Base-by-base conservation (phyloP, 2,329 filamentous ascomycete genomes). In the Talaromyces sp. region DNA sequence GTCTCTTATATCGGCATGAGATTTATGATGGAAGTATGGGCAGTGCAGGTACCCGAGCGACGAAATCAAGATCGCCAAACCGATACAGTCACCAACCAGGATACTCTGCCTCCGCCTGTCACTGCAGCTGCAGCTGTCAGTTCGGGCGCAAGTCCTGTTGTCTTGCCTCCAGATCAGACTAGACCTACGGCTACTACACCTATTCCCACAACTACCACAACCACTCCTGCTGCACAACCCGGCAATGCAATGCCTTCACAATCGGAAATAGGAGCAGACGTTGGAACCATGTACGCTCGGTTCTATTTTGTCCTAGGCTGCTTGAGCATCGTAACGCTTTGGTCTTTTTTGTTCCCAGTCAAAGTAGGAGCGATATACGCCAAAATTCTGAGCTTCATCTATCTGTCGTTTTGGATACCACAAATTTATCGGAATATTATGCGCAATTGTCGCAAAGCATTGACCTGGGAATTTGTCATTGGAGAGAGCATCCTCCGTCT, bases 361-460 rank as follows among this genome's bases (percentile, higher is more conserved):
- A 76, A 77, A 1, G 71, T 83, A 1, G 81, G 83, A 25, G 79
- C 79, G 2, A 72, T 81, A 46, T 88, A 86, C 73, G 81, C 82
- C 65, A 82, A 93, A 72, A 66, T 82, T 2, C 78, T 96, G 23
- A 83, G 85, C 1, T 86, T 93, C 69, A 67, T 84, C 60, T 97
- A 97, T 73, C 84, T 97, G 50, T 96, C 93, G 21, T 88, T 97
- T 72, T 98, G 93, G 93, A 73, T 88, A 0, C 93, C 95, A 0
- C 95, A 99, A 74, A 96, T 98, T 68, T 86, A 90, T 72, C 90
- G 95, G 66, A 99, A 99, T 74, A 82, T 90, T 60, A 86, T 91
- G 76, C 90, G 93, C 60, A 97, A 97, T 76, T 96, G 92, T 75
- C 91, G 93, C 44, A 91, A 90, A 69, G 93, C 93, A 0, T 82